These are phyloP conservation scores for Neurospora intermedia DNA, from an alignment of 495 filamentous ascomycete species.

Conservation along the genomic window DNA sequence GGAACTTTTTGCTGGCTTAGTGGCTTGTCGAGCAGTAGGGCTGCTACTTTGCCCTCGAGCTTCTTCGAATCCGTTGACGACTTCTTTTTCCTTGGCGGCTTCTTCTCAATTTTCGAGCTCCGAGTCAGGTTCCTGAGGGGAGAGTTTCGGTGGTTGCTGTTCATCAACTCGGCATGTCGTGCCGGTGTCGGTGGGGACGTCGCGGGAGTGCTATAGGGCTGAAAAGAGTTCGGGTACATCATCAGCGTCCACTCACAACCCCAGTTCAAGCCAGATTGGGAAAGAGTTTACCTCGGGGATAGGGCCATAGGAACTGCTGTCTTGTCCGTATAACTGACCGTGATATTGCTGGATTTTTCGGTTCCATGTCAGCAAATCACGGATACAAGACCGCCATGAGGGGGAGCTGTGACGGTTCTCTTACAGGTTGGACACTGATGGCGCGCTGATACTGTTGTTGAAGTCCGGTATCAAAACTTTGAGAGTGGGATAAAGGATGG, in stretches of 20 bases:
- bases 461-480: slow-evolving; percentile 7
- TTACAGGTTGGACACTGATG: slow-evolving; percentile 12
- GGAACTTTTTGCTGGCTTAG: slow-evolving; percentile 53
- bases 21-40: slow-evolving; percentile 49
- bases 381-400: neutral
- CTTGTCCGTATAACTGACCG: slow-evolving; percentile 26
- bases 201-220: slow-evolving; percentile 40
- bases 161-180: slow-evolving; percentile 23
- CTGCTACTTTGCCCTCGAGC: slow-evolving; percentile 28
- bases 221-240: slow-evolving; percentile 4
- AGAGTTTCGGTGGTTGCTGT: slow-evolving; percentile 2
- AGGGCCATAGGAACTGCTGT: slow-evolving; percentile 21
- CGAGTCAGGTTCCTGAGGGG: slow-evolving; percentile 11
- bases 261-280: neutral
- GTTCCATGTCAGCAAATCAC: slow-evolving; percentile 5
- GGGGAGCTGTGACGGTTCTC: neutral
- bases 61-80: neutral
- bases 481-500: slow-evolving; percentile 13
- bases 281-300: slow-evolving; percentile 15
- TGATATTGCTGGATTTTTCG: slow-evolving; percentile 18
- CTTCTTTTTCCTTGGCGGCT: slow-evolving; percentile 31
- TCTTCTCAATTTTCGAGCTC: slow-evolving; percentile 24
- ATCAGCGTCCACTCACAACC: slow-evolving; percentile 3
- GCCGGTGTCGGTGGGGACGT: slow-evolving; percentile 39
- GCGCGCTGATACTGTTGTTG: slow-evolving; percentile 20